These are phyloP conservation scores for Pleurotus cornucopiae DNA, from an alignment of 768 basidiomycete species.

Conservation along the genomic window DNA sequence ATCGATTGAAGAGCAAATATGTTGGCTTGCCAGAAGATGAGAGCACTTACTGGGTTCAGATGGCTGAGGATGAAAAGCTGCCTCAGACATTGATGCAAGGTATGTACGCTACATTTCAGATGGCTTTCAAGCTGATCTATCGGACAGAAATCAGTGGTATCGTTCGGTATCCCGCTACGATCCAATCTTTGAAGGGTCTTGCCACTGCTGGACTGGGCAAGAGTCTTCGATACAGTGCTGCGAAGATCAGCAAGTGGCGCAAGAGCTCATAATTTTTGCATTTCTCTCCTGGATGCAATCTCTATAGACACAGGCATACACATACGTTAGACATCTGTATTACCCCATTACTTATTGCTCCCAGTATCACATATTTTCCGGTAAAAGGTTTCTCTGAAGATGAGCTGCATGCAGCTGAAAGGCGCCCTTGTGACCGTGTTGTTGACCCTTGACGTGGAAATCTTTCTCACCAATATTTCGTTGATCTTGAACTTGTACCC, in stretches of 20 bases:
- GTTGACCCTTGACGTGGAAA: conserved; percentile 8
- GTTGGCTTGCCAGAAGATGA: conserved; percentile 45
- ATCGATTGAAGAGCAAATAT: conserved; percentile 50
- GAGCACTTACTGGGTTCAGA: conserved; percentile 65
- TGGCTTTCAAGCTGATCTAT: not conserved
- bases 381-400: not conserved
- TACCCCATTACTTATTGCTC: no score
- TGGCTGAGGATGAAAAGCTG: conserved; percentile 64
- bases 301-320: not conserved
- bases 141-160: conserved; percentile 67
- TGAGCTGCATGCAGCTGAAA: not conserved
- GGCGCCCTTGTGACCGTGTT: conserved; percentile 1
- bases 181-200: conserved; percentile 84
- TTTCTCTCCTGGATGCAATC: not conserved
- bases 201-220: conserved; percentile 79
- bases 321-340: not conserved
- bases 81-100: conserved; percentile 50
- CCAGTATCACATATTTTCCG: no score
- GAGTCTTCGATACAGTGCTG: conserved; percentile 67
- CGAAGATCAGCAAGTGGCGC: conserved; percentile 90
- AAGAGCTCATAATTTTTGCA: conserved; percentile 24
- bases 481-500: not conserved
- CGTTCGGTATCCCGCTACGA: conserved; percentile 77
- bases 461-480: conserved; percentile 7
- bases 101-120: conserved; percentile 21